Conservation (phyloP, 202 grass and related monocot genomes). For the Elaeis oleifera region DNA sequence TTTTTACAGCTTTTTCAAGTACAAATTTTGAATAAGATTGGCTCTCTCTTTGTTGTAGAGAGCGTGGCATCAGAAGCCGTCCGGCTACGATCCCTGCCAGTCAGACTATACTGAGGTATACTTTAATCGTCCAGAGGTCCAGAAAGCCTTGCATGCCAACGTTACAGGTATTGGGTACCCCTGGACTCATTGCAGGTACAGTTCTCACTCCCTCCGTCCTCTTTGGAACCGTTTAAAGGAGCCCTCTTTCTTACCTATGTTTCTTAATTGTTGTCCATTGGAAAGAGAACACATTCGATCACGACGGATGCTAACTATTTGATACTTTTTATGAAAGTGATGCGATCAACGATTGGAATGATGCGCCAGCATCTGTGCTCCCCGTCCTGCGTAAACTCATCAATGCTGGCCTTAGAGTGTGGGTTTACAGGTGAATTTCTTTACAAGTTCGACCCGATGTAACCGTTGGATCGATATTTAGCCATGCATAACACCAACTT, state of each 20-base stretch:
- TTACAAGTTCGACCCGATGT: background rate
- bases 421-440: conserved; percentile 32
- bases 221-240: background rate
- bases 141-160: conserved; percentile 35
- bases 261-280: no score
- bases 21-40: no score
- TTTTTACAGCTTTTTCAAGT: no score
- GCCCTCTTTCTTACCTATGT: background rate
- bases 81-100: conserved; percentile 37
- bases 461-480: background rate
- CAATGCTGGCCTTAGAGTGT: conserved; percentile 23
- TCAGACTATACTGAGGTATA: conserved; percentile 25
- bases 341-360: conserved; percentile 19
- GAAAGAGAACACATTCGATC: no score
- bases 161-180: background rate
- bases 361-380: conserved; percentile 28
- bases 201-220: background rate
- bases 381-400: conserved; percentile 36
- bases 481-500: background rate
- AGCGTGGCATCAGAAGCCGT: background rate
- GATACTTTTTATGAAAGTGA: background rate
- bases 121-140: conserved; percentile 42
- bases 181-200: conserved; percentile 35
- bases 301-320: no score
- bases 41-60: conserved; percentile 1